phyloP scores from a whole-genome alignment of 805 yeast species.

The Starmerella ratchasimensis region DNA sequence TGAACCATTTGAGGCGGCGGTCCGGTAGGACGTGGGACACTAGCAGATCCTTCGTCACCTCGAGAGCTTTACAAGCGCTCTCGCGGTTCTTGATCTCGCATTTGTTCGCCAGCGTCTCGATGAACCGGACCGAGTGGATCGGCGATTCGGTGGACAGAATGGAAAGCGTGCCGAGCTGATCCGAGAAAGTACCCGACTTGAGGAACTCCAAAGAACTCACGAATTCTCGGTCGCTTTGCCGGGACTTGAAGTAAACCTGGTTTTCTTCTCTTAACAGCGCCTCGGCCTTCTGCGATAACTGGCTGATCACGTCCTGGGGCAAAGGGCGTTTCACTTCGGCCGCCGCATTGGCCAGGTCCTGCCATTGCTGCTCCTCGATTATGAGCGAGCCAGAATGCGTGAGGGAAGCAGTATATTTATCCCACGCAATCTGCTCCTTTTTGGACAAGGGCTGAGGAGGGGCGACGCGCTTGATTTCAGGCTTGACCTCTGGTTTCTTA shows the following conservation, averaged over 20 bases:
- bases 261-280: slow-evolving; percentile 57
- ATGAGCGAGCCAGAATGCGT: slow-evolving; percentile 25
- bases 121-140: slow-evolving; percentile 67
- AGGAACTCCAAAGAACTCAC: slow-evolving; percentile 59
- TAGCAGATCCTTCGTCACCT: slow-evolving; percentile 78
- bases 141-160: slow-evolving; percentile 92
- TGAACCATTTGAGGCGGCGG: slow-evolving; percentile 66
- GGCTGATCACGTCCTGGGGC: slow-evolving; percentile 37
- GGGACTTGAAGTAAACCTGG: slow-evolving; percentile 53
- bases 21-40: slow-evolving; percentile 71
- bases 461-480: neutral
- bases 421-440: slow-evolving; percentile 13
- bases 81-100: slow-evolving; percentile 88
- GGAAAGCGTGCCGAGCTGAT: slow-evolving; percentile 90
- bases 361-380: slow-evolving; percentile 53
- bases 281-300: slow-evolving; percentile 53
- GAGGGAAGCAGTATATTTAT: slow-evolving; percentile 7
- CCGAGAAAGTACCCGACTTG: slow-evolving; percentile 83
- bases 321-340: slow-evolving; percentile 23
- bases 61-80: slow-evolving; percentile 79
- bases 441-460: slow-evolving; percentile 3
- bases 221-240: slow-evolving; percentile 71
- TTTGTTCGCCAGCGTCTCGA: slow-evolving; percentile 61
- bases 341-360: slow-evolving; percentile 34
- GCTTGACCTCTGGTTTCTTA: neutral